phyloP scores from a whole-genome alignment of 139 green algal species.

The Chlamydomonas asymmetrica region DNA sequence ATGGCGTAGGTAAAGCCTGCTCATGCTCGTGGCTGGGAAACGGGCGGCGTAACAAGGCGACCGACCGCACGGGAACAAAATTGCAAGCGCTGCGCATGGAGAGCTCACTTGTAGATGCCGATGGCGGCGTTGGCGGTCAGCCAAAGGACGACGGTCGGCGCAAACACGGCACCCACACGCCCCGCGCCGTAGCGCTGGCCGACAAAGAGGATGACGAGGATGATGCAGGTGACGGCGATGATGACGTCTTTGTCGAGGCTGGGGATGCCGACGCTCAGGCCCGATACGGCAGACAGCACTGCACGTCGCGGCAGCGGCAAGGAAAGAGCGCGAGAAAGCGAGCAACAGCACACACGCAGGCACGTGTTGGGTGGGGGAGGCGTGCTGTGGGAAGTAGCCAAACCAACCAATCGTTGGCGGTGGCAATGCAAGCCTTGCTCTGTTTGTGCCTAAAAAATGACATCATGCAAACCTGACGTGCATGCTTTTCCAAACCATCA shows the following conservation, averaged over 20 bases:
- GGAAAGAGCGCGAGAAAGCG: neutral
- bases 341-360: neutral
- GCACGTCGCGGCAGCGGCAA: neutral
- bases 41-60: too few species aligned
- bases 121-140: constrained; percentile 42
- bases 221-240: constrained; percentile 19
- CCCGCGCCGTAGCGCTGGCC: constrained; percentile 58
- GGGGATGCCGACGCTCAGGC: constrained; percentile 20
- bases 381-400: too few species aligned
- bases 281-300: constrained; percentile 37
- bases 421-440: neutral
- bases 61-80: too few species aligned
- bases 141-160: constrained; percentile 60
- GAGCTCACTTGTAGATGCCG: constrained; percentile 67
- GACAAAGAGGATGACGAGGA: constrained; percentile 54
- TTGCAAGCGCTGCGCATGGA: too few species aligned
- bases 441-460: too few species aligned
- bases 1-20: too few species aligned
- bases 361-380: too few species aligned
- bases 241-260: constrained; percentile 9
- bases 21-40: too few species aligned
- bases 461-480: too few species aligned
- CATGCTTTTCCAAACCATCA: too few species aligned
- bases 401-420: neutral
- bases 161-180: constrained; percentile 45